Base-by-base conservation (phyloP, 371 early-diverging fungal genomes). In the Mucor mucedo region DNA sequence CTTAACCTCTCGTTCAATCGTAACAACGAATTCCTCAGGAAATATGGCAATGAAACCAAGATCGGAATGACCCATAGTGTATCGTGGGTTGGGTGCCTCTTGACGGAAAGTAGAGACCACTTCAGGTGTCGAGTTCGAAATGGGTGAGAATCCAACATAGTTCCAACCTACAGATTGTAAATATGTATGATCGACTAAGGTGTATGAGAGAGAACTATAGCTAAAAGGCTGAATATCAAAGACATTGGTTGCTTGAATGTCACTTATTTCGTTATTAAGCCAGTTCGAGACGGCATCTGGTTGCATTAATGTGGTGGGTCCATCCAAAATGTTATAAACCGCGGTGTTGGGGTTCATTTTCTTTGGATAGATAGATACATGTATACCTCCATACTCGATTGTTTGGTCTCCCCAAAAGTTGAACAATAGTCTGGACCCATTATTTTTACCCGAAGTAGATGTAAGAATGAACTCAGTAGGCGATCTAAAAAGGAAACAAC, bases 131-230 rank as follows among this genome's bases (percentile, higher is more conserved):
- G 66, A 69, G 54, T 81, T 81, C 16, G 66, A 59, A 44, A 78
- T 70, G 21, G 82, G 77, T 38, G 71, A 56, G 60, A 81, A 81
- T 21, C 82, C 82, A n/a, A 81, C 77, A 66, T 77, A 81, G 55
- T 81, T 81, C 82, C 82, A 81, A 13, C 77, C 73, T 8, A 68
- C 71, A 16, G 60, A 16, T 58, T 81, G 82, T 10, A 81, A 68
- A 32, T 75, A 81, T 16, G 65, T 71, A 54, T 73, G 82, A 35
- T 81, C 70, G 10, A 77, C 54, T 1, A 81, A 39, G 13, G 73
- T 64, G 35, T 81, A 81, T 27, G 70, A 62, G 29, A 81, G 63
- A 28, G 75, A 62, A 42, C 65, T 71, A 60, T 78, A 81, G 4
- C 79, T 72, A 21, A 55, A 69, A 6, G 82, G 82, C 10, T 68